Evolutionary conservation across 805 yeast genomes (phyloP).

Genomic region (Metschnikowia hibisci): DNA sequence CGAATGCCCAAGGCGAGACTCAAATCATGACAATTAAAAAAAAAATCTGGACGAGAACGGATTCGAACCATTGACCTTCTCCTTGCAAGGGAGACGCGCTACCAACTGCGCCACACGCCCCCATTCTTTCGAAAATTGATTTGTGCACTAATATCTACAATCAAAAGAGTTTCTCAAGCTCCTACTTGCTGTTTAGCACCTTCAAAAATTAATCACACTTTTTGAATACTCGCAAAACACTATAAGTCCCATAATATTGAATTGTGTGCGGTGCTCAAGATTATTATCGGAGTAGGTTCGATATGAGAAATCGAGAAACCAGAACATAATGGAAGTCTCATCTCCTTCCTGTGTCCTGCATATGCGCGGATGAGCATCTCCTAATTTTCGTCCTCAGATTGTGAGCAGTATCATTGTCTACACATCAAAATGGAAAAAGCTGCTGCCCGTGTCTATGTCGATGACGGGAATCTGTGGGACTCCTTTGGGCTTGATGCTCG

Average conservation of each 20-base stretch:
- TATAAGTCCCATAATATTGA: too few relatives aligned
- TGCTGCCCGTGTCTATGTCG: conserved; percentile 69
- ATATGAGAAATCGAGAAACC: too few relatives aligned
- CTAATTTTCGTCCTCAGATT: conserved; percentile 9
- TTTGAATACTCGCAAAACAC: too few relatives aligned
- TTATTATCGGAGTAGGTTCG: too few relatives aligned
- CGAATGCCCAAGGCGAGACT: not conserved
- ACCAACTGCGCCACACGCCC: conserved; percentile 84
- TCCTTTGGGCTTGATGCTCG: conserved; percentile 79
- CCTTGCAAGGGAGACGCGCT: conserved; percentile 80
- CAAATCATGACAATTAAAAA: conserved; percentile 3
- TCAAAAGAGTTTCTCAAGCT: too few relatives aligned
- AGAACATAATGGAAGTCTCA: not conserved
- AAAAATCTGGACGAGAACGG: conserved; percentile 65
- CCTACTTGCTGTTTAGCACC: too few relatives aligned
- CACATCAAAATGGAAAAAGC: conserved; percentile 22
- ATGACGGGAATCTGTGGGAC: conserved; percentile 67
- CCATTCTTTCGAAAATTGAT: too few relatives aligned
- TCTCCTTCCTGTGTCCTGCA: conserved; percentile 9
- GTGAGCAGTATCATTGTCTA: not conserved
- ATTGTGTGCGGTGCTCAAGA: too few relatives aligned
- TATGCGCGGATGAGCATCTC: conserved; percentile 18
- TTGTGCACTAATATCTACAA: too few relatives aligned
- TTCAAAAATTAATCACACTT: too few relatives aligned
- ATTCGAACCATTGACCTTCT: conserved; percentile 74